phyloP scores from a whole-genome alignment of 2,329 filamentous ascomycete genomes.

The Basipetospora sp. region DNA sequence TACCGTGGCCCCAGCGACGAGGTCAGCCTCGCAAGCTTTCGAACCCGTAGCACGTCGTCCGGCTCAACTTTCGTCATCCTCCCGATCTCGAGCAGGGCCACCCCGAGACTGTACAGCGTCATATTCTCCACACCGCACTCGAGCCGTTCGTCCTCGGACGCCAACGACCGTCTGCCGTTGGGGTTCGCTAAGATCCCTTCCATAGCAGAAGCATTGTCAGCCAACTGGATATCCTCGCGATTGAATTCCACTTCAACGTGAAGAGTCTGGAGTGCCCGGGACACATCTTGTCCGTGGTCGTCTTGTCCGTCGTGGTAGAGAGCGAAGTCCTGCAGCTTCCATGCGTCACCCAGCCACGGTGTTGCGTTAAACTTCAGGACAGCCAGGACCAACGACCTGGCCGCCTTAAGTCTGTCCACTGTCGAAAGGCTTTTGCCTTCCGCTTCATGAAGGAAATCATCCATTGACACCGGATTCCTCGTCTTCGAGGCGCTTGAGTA shows the following conservation, averaged over 20 bases:
- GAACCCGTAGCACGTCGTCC: constrained; percentile 11
- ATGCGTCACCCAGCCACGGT: constrained; percentile 5
- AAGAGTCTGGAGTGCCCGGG: neutral
- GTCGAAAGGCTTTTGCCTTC: neutral
- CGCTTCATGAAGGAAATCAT: neutral
- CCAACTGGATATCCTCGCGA: neutral
- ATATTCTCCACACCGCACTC: constrained; percentile 13
- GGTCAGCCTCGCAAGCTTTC: constrained; percentile 8
- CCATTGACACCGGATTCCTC: neutral
- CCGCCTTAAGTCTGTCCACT: neutral
- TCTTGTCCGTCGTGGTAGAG: too few species aligned
- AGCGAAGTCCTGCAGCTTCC: constrained; percentile 5
- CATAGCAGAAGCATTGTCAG: constrained; percentile 11
- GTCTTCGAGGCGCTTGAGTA: neutral
- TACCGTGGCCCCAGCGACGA: constrained; percentile 11
- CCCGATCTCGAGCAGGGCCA: constrained; percentile 15
- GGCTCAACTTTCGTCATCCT: constrained; percentile 11
- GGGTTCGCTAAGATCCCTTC: constrained; percentile 5
- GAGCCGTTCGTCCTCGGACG: constrained; percentile 8
- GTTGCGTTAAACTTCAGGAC: constrained; percentile 8
- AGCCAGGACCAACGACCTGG: neutral
- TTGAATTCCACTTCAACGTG: constrained; percentile 6
- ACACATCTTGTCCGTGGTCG: neutral
- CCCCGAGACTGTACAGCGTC: constrained; percentile 15
- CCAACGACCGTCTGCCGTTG: neutral